Evolutionary conservation across 371 early-diverging fungal species (phyloP), one percentile per base, ranked within the genome.

Genomic region (Umbelopsis sp.): DNA sequence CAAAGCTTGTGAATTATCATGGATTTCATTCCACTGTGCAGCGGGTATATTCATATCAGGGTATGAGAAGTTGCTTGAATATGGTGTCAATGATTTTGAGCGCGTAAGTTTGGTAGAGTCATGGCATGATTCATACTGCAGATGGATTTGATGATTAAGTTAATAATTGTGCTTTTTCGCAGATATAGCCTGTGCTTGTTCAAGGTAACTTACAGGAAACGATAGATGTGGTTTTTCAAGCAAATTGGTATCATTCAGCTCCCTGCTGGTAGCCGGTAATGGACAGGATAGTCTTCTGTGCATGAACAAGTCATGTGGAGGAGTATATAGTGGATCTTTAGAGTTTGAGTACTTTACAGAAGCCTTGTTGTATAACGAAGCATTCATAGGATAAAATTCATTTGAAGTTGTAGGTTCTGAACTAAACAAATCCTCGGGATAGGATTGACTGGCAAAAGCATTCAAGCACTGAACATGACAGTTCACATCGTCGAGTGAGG

Each of bases 231-330:
- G 7, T 41, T 41, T 41, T 1, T 41, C 4, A 7, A 41, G n/a
- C 14, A 57, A 35, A 12, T 32, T 35, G 1, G 16, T 4, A 29
- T 29, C 37, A 18, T 18, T 18, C 16, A 57, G 7, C 29, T 35
- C 35, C 18, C 57, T 35, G 9, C n/a, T 32, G 14, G 4, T 35
- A 57, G 35, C 29, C 9, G 57, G 57, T 57, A 57, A 29, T 18
- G 57, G 57, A 18, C 57, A 57, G 29, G 57, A 57, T 10, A 35
- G 29, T 29, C 57, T 29, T 57, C 57, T 24, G 32, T 29, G 35
- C 57, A 57, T 57, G 8, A 29, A n/a, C 35, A 35, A 8, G 6
- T 57, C 57, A n/a, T 48, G 48, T 35, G 57, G 57, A 16, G 29
- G 57, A 57, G 35, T 57, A 18, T 57, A 57, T 3, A 37, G 57